Evolutionary conservation across 2,329 filamentous ascomycete genomes (phyloP), one percentile per base, ranked within the genome.

Genomic region (Pseudogymnoascus sp.): DNA sequence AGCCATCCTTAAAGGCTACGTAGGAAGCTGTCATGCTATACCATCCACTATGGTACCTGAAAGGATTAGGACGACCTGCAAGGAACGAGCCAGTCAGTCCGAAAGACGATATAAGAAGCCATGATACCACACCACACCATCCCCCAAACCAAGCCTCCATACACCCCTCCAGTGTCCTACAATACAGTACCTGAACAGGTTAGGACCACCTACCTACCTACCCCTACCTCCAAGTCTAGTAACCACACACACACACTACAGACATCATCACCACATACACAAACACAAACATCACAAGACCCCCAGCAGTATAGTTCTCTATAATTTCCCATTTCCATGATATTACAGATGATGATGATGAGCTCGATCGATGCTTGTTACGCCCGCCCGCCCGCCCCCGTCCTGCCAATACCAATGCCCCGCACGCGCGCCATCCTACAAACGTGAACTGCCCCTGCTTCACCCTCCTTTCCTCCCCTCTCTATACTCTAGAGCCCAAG

Each of bases 391-490:
- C n/a, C 18, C 18, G 18, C 21, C 38, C 38, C 43, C 40, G 21
- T 18, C 40, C 16, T 4, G 14, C 43, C 43, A 49, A 49, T 49
- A 43, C 21, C 59, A 42, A 61, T 61, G 59, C 40, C 59, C n/a
- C 8, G n/a, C 36, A 25, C 36, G 59, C 31, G 16, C 25, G 25
- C 59, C 21, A 61, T 42, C 59, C 34, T 37, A 61, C 59, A 34
- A 34, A 36, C 25, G 56, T 36, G 31, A 34, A 9, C 5, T 16
- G 7, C 53, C 21, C 21, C 21, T 59, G 23, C 25, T 59, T 21
- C 23, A 28, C 25, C 25, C 25, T 7, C 36, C 36, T 25, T 16
- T 12, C 16, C 3, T 40, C 34, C 16, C 36, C 9, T 28, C 28
- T 28, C 59, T 21, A n/a, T 5, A 14, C 60, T 8, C 21, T 18